Conservation (phyloP, 2,329 filamentous ascomycete species). For the Fusarium sp. region DNA sequence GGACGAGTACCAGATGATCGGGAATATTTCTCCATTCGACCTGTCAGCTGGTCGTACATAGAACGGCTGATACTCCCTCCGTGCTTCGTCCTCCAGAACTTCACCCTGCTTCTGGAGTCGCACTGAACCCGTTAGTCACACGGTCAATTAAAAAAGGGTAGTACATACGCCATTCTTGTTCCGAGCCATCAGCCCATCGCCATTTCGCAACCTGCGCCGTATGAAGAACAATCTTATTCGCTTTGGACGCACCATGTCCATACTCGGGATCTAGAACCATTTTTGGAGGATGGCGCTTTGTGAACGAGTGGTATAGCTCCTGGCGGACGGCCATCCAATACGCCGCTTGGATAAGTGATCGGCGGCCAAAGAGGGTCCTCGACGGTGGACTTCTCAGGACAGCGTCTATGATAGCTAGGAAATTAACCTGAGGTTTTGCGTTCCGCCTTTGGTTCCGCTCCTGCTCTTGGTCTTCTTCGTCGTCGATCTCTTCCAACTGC, state of each 20-base stretch:
- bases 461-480: conserved; percentile 46
- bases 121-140: conserved; percentile 33
- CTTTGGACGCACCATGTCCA: conserved; percentile 48
- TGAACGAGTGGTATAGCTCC: conserved; percentile 54
- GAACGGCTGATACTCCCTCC: conserved; percentile 47
- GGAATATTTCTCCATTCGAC: conserved; percentile 52
- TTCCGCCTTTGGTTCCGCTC: conserved; percentile 5
- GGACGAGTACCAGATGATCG: conserved; percentile 52
- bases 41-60: conserved; percentile 48
- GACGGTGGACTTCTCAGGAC: conserved; percentile 51
- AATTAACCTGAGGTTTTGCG: conserved; percentile 47
- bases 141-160: background rate
- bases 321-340: conserved; percentile 55
- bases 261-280: conserved; percentile 48
- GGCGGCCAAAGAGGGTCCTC: conserved; percentile 47
- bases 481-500: conserved; percentile 54
- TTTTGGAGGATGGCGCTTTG: conserved; percentile 50
- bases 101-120: conserved; percentile 50
- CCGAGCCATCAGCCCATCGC: conserved; percentile 50
- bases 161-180: conserved; percentile 50
- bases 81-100: conserved; percentile 47
- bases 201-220: conserved; percentile 54
- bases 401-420: conserved; percentile 53
- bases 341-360: conserved; percentile 51
- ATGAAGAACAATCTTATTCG: conserved; percentile 53